Conservation (phyloP, 1,284 basidiomycete species). For the Irpex lacteus region DNA sequence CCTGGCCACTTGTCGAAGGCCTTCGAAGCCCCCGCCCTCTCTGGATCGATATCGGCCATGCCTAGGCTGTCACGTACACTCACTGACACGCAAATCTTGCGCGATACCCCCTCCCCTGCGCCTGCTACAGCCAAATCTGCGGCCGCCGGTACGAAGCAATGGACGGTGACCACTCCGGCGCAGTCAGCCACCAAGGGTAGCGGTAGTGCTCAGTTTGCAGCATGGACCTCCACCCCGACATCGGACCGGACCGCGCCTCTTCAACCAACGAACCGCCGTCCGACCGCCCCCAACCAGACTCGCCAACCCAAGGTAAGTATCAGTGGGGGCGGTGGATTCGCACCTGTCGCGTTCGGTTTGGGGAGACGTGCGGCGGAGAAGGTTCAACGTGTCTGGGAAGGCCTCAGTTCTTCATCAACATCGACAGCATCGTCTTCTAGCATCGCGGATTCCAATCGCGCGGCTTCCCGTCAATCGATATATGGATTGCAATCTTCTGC, state of each 20-base stretch:
- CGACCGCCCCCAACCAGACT: conserved; percentile 28
- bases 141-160: conserved; percentile 41
- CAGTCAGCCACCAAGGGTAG: conserved; percentile 37
- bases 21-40: background rate
- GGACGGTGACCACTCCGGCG: conserved; percentile 30
- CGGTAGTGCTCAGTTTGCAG: conserved; percentile 48
- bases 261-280: conserved; percentile 14
- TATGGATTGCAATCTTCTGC: conserved; percentile 14
- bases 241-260: conserved; percentile 13
- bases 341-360: conserved; percentile 57
- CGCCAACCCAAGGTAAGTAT: conserved; percentile 71
- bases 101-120: conserved; percentile 3
- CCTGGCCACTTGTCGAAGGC: conserved; percentile 18
- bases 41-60: background rate
- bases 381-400: conserved; percentile 62
- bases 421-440: conserved; percentile 39
- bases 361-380: conserved; percentile 70
- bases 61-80: conserved; percentile 9
- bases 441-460: background rate
- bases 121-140: conserved; percentile 34
- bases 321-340: conserved; percentile 48
- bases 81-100: conserved; percentile 14
- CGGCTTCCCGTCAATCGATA: conserved; percentile 4
- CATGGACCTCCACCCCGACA: conserved; percentile 37
- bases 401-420: conserved; percentile 40